Conservation (phyloP, 2,329 filamentous ascomycete species). For the Fusarium sp. region DNA sequence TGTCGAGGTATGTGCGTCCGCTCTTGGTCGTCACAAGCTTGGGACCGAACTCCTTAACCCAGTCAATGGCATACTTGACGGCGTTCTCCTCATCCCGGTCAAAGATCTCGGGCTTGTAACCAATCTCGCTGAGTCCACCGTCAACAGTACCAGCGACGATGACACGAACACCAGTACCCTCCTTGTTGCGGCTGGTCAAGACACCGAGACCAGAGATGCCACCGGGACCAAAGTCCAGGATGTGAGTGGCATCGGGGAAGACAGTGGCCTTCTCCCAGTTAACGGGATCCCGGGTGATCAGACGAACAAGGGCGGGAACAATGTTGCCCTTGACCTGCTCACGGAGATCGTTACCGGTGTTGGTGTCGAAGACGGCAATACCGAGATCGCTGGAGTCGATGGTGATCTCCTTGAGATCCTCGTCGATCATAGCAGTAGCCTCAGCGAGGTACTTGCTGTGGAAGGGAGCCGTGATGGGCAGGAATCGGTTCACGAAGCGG, state of each 20-base stretch:
- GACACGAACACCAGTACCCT: slow-evolving; percentile 95
- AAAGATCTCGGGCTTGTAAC: slow-evolving; percentile 97
- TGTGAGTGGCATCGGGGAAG: slow-evolving; percentile 90
- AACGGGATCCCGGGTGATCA: slow-evolving; percentile 94
- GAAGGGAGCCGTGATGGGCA: slow-evolving; percentile 97
- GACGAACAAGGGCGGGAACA: slow-evolving; percentile 82
- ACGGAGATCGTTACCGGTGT: slow-evolving; percentile 84
- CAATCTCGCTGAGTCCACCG: slow-evolving; percentile 87
- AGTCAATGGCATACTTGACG: slow-evolving; percentile 93
- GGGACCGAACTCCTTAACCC: slow-evolving; percentile 98
- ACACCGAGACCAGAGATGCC: slow-evolving; percentile 96
- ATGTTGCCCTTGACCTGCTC: slow-evolving; percentile 75
- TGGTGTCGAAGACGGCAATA: slow-evolving; percentile 89
- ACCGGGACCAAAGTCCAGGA: slow-evolving; percentile 95
- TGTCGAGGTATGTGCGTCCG: slow-evolving; percentile 92
- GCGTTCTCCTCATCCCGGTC: slow-evolving; percentile 95
- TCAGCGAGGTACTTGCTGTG: slow-evolving; percentile 92
- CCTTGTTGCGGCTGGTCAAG: slow-evolving; percentile 98
- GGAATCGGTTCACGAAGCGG: slow-evolving; percentile 94
- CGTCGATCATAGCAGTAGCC: slow-evolving; percentile 81
- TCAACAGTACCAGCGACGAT: slow-evolving; percentile 94
- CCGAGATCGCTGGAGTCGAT: slow-evolving; percentile 77
- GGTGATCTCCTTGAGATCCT: slow-evolving; percentile 82
- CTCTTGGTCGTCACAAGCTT: slow-evolving; percentile 86
- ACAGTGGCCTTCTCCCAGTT: slow-evolving; percentile 96